Evolutionary conservation across 1,284 basidiomycete species (phyloP), one percentile per base, ranked within the genome.

Genomic region (Ustilago tritici): DNA sequence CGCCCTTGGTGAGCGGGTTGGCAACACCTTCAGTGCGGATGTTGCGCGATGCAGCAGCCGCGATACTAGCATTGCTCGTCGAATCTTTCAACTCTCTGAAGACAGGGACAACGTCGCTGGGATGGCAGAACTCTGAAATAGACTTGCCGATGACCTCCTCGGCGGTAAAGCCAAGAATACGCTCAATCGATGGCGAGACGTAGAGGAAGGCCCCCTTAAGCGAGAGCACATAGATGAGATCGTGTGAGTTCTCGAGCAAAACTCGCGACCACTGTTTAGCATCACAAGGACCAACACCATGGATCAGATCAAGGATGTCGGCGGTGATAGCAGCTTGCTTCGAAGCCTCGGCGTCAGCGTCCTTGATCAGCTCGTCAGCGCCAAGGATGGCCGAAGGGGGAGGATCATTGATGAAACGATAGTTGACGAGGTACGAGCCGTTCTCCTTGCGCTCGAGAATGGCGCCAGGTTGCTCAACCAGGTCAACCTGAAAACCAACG

Each of bases 201-300:
- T 97, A 98, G 58, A 95, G 90, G 87, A 98, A 94, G 9, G 90
- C 90, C n/a, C 95, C 95, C 83, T 97, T 97, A 76, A 98, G 91
- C 5, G 93, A 95, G 34, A 98, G 89, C 47, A 97, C 95, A 82
- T 93, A 92, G 35, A 97, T 88, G 84, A 96, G 93, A 85, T 97
- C 94, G 58, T 83, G 76, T 31, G 81, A 75, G 36, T 85, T 80
- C 34, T 83, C 82, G 12, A 81, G 67, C 15, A 82, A 62, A 43
- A 83, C 69, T 12, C 73, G 74, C 31, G 82, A 80, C 82, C 82
- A 84, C 49, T 79, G 79, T 38, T 73, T 71, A 11, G 79, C 56
- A 35, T 82, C 81, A 46, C 69, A 70, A 35, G 73, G 65, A 11
- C 77, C 77, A 4, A 70, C 70, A 46, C 76, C 75, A 19, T 71